phyloP scores from a whole-genome alignment of 2,329 filamentous ascomycete species.

The Aspergillus niger region DNA sequence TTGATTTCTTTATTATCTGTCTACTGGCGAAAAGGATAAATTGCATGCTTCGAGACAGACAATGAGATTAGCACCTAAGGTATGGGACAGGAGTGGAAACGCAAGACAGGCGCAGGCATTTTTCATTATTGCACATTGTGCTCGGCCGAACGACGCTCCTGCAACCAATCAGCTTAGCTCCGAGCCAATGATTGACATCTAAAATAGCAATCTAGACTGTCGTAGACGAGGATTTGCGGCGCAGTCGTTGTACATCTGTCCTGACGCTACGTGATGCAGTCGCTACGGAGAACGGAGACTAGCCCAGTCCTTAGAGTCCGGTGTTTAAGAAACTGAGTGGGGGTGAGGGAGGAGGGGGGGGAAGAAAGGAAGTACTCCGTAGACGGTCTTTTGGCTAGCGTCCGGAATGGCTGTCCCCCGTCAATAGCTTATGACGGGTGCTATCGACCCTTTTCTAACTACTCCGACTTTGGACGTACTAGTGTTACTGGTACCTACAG shows the following conservation, averaged over 20 bases:
- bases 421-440: not conserved
- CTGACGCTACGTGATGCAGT: not conserved
- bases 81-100: not conserved
- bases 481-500: not conserved
- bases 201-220: not conserved
- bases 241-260: constrained; percentile 19
- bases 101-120: not conserved
- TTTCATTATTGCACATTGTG: not conserved
- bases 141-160: not conserved
- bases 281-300: not conserved
- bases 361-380: not conserved
- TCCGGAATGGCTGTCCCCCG: not conserved
- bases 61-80: not conserved
- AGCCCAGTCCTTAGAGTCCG: not conserved
- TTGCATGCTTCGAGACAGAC: not conserved
- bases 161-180: constrained; percentile 3
- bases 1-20: not conserved
- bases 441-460: not conserved
- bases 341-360: not conserved
- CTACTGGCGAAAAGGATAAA: too few relatives aligned
- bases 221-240: constrained; percentile 16
- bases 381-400: not conserved
- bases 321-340: not conserved
- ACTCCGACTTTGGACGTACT: too few relatives aligned
- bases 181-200: constrained; percentile 4